Conservation (phyloP, 257 asterid genomes). For the Phtheirospermum japonicum region DNA sequence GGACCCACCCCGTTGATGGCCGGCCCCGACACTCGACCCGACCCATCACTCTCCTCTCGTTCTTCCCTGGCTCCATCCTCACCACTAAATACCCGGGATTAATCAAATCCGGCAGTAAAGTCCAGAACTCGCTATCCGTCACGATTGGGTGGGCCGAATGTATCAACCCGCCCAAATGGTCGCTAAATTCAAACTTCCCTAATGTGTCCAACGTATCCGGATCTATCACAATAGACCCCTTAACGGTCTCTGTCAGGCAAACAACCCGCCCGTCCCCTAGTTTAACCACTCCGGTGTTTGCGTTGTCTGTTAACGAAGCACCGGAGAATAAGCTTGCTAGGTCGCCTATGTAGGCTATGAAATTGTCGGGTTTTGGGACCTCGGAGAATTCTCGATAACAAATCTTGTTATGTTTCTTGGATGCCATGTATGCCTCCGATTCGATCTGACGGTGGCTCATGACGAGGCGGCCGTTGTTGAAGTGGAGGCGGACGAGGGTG, state of each 20-base stretch:
- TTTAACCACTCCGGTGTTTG: slow-evolving; percentile 88
- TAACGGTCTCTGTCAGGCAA: slow-evolving; percentile 83
- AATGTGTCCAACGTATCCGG: slow-evolving; percentile 66
- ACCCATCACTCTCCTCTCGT: slow-evolving; percentile 74
- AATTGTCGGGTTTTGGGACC: slow-evolving; percentile 65
- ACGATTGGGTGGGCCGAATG: slow-evolving; percentile 98
- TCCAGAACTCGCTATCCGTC: slow-evolving; percentile 58
- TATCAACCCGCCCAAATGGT: slow-evolving; percentile 62
- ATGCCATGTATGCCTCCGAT: slow-evolving; percentile 89
- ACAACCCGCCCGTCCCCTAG: slow-evolving; percentile 89
- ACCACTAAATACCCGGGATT: slow-evolving; percentile 75
- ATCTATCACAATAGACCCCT: slow-evolving; percentile 73
- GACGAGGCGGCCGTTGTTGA: slow-evolving; percentile 49
- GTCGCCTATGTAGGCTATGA: slow-evolving; percentile 75
- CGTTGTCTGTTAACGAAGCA: slow-evolving; percentile 84
- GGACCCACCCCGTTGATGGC: slow-evolving; percentile 95
- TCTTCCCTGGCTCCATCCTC: slow-evolving; percentile 72
- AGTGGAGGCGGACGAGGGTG: slow-evolving; percentile 82
- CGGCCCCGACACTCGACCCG: slow-evolving; percentile 83
- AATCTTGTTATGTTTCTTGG: slow-evolving; percentile 55
- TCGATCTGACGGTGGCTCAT: slow-evolving; percentile 92
- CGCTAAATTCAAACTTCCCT: slow-evolving; percentile 65
- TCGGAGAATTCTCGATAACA: slow-evolving; percentile 94
- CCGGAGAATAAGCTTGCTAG: slow-evolving; percentile 84
- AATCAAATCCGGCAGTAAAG: slow-evolving; percentile 76